Percentiles rank a stretch among this genome's conserved stretches.
Conservation (phyloP, 306 rosid species). For the Canavalia gladiata region DNA sequence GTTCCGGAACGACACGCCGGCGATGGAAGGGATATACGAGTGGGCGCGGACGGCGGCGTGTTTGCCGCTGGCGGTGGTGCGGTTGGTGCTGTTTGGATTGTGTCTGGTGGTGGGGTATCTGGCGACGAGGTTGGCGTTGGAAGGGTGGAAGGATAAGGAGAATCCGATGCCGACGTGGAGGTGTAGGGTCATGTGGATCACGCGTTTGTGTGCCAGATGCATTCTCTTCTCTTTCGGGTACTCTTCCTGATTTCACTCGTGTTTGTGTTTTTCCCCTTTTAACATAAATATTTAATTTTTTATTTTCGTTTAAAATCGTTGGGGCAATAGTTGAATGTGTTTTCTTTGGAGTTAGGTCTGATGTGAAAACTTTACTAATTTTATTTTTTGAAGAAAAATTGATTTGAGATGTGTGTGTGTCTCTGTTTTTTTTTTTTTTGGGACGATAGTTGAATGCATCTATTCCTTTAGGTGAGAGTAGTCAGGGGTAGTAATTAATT, state of each 20-base stretch:
- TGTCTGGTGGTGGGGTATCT: slow-evolving; percentile 69
- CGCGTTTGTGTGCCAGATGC: slow-evolving; percentile 73
- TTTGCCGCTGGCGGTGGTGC: slow-evolving; percentile 63
- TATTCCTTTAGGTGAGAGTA: neutral
- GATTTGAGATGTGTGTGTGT: slow-evolving; percentile 14
- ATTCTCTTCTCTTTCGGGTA: slow-evolving; percentile 96
- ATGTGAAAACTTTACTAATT: neutral
- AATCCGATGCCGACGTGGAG: slow-evolving; percentile 93
- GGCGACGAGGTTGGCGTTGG: slow-evolving; percentile 77
- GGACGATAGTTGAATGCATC: neutral
- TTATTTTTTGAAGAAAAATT: neutral
- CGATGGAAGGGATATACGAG: slow-evolving; percentile 73
- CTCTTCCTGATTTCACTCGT: neutral
- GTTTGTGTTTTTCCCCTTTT: neutral
- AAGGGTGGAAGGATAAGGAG: slow-evolving; percentile 82
- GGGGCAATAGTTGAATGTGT: too few species aligned
- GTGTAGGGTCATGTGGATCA: slow-evolving; percentile 81
- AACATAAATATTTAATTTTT: too few species aligned
- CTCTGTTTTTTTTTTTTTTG: neutral
- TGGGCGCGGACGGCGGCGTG: slow-evolving; percentile 65
- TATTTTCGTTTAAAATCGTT: too few species aligned
- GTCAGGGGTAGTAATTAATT: neutral
- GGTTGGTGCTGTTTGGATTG: slow-evolving; percentile 75
- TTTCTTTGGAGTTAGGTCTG: too few species aligned
- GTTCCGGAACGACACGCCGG: slow-evolving; percentile 68